A percentile compares a stretch with the other conserved stretches of the same genome.
These are phyloP conservation scores for Paramecium sexaurelia DNA, from an alignment of 73 alveolate genomes.

Conservation along the genomic window DNA sequence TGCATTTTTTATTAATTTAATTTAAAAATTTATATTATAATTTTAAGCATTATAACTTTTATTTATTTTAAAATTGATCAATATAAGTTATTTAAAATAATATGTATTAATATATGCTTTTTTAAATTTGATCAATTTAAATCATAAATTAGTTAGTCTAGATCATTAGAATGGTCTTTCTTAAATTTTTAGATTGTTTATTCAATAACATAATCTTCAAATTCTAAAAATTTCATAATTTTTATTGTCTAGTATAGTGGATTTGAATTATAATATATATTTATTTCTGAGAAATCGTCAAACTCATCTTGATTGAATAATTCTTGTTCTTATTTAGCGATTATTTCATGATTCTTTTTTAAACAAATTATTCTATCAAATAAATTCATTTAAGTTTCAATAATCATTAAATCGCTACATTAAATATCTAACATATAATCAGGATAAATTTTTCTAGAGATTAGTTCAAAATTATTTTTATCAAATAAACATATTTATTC, in stretches of 20 bases:
- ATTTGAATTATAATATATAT: background rate
- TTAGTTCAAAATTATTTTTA: background rate
- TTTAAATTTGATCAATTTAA: too few relatives aligned
- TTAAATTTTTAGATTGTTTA: background rate
- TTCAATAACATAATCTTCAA: background rate
- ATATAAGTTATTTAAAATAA: too few relatives aligned
- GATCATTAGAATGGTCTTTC: background rate
- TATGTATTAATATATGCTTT: too few relatives aligned
- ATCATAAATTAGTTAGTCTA: background rate
- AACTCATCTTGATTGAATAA: background rate
- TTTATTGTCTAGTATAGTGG: background rate
- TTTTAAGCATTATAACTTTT: too few relatives aligned
- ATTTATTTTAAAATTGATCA: too few relatives aligned
- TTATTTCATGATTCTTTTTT: background rate
- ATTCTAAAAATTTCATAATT: background rate
- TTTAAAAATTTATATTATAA: background rate
- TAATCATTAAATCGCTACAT: background rate
- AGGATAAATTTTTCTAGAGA: background rate
- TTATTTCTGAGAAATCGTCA: background rate
- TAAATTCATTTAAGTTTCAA: background rate
- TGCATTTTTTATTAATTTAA: background rate
- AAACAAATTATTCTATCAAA: background rate
- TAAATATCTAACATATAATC: background rate
- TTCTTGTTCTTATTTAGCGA: background rate
- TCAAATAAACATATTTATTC: background rate